A percentile compares a stretch with the other conserved stretches of the same genome.
These are phyloP conservation scores for Candida chauliodis DNA, from an alignment of 805 yeast genomes.

Conservation along the genomic window DNA sequence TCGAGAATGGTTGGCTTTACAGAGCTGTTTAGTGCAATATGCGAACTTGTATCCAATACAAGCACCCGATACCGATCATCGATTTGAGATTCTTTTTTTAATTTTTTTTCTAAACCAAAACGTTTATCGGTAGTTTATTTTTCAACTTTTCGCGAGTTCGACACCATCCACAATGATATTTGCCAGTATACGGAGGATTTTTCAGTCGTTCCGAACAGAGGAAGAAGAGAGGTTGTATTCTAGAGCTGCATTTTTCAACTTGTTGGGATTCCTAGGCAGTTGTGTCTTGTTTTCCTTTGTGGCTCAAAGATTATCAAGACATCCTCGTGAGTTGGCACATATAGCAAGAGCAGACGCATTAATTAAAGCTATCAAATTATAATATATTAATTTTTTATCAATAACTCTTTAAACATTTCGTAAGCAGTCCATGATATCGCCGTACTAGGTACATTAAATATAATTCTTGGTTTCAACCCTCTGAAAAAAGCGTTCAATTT, in stretches of 20 bases:
- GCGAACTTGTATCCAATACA: constrained; percentile 38
- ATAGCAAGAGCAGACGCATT: constrained; percentile 26
- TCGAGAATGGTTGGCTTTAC: constrained; percentile 51
- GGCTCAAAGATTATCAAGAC: constrained; percentile 53
- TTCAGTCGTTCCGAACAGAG: constrained; percentile 79
- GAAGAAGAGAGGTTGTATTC: constrained; percentile 80
- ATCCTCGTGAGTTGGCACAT: constrained; percentile 29
- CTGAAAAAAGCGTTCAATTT: constrained; percentile 70
- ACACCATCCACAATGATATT: constrained; percentile 43
- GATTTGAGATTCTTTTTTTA: constrained; percentile 40
- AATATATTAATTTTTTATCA: constrained; percentile 26
- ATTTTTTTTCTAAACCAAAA: constrained; percentile 14
- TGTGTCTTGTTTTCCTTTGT: constrained; percentile 79
- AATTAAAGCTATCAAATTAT: constrained; percentile 20
- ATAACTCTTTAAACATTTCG: constrained; percentile 87
- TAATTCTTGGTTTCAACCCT: constrained; percentile 87
- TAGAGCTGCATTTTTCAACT: constrained; percentile 71
- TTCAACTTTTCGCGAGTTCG: constrained; percentile 7
- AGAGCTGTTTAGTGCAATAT: constrained; percentile 59
- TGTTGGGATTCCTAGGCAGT: constrained; percentile 76
- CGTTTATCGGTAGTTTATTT: too few relatives aligned
- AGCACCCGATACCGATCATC: constrained; percentile 65
- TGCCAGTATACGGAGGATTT: constrained; percentile 73
- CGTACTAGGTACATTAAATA: constrained; percentile 91
- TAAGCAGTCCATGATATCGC: constrained; percentile 98